Conservation (phyloP, 2,329 filamentous ascomycete species). For the Penicillium sp. region DNA sequence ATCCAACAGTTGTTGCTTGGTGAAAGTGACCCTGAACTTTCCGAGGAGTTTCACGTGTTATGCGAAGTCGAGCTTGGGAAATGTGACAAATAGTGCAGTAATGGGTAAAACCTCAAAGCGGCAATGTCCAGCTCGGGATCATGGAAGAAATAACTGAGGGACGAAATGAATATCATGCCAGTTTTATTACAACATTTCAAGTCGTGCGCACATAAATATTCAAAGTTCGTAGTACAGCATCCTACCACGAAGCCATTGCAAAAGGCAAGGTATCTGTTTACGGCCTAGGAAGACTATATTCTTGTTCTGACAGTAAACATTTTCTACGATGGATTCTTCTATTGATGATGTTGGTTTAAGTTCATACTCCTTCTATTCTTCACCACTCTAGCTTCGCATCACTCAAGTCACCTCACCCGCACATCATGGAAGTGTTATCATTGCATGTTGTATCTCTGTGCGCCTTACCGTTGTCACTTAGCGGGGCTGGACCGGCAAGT, state of each 20-base stretch:
- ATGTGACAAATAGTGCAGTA: too few relatives aligned
- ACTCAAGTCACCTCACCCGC: not conserved
- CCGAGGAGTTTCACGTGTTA: too few relatives aligned
- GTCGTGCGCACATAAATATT: not conserved
- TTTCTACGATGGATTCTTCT: not conserved
- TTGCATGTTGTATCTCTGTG: not conserved
- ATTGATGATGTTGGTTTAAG: not conserved
- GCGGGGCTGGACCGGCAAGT: not conserved
- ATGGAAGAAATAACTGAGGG: too few relatives aligned
- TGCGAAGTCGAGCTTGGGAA: too few relatives aligned
- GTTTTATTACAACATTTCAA: not conserved
- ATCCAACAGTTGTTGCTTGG: too few relatives aligned
- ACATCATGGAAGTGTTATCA: not conserved
- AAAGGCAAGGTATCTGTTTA: not conserved
- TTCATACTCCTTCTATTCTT: not conserved
- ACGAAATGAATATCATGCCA: not conserved
- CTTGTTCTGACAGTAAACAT: not conserved
- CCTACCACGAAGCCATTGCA: not conserved
- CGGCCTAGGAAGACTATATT: not conserved
- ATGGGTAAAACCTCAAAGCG: too few relatives aligned
- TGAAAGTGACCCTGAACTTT: too few relatives aligned
- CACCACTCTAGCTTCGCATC: too few relatives aligned
- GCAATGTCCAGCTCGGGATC: too few relatives aligned
- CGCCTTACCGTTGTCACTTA: not conserved
- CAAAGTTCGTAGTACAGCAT: not conserved